Evolutionary conservation across 768 basidiomycete species (phyloP), one percentile per base, ranked within the genome.

Genomic region (Steccherinum ochraceum): DNA sequence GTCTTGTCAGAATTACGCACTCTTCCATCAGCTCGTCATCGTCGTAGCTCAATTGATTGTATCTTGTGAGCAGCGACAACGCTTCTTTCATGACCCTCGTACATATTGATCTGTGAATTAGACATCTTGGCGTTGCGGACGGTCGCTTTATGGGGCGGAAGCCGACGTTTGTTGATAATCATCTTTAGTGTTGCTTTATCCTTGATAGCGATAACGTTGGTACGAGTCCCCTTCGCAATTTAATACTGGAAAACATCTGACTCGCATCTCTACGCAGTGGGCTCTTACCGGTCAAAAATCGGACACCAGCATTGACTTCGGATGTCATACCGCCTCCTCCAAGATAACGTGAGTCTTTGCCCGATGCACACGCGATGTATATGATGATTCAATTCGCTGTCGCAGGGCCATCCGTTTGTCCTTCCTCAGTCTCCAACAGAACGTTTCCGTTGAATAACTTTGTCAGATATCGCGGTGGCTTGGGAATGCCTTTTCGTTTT

Each of bases 401-500:
- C n/a, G 16, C 30, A 35, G 30, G 16, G 30, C 30, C 16, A 35
- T 35, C 30, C 30, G 30, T 35, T 7, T 7, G 30, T 35, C 7
- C 7, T 35, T 7, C 16, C n/a, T n/a, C n/a, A n/a, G n/a, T n/a
- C n/a, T n/a, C n/a, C n/a, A n/a, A n/a, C n/a, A n/a, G n/a, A n/a
- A n/a, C n/a, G n/a, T n/a, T 16, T 35, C 30, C 30, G 16, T 35
- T 7, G 7, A 35, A 7, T 35, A 35, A 16, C 16, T 7, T 35
- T 35, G 30, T 35, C 49, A 70, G 69, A 49, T 16, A 23, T 64
- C 10, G 67, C 68, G 16, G 55, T 59, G 16, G 58, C 75, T 18
- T 81, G 79, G 78, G 77, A 79, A 56, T 73, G 75, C 1, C 67
- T 79, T 3, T 74, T 78, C 49, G 55, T 70, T 1, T 79, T 73